phyloP scores from a whole-genome alignment of 2,329 filamentous ascomycete genomes.

The Cercospora sesami region DNA sequence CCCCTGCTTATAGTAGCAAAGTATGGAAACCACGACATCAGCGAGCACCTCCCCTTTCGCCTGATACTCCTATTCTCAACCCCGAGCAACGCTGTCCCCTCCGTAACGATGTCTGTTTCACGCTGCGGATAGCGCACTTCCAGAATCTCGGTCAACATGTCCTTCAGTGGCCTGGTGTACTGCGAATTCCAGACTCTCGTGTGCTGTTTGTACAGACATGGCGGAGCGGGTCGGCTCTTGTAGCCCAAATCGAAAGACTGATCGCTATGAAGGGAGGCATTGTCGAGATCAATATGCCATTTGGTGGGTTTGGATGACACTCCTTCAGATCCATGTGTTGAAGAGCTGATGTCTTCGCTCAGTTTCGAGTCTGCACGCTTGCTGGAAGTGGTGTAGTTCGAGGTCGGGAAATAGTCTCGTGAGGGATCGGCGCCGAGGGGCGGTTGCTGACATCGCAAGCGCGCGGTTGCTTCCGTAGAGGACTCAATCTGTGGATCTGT shows the following conservation, averaged over 20 bases:
- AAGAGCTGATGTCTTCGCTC: neutral
- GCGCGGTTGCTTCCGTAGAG: constrained; percentile 7
- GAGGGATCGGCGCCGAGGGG: neutral
- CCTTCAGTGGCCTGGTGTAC: constrained; percentile 28
- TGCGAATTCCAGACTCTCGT: constrained; percentile 25
- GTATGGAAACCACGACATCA: neutral
- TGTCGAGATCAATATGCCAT: neutral
- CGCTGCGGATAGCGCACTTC: constrained; percentile 25
- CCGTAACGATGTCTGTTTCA: neutral
- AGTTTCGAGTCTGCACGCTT: neutral
- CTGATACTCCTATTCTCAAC: neutral
- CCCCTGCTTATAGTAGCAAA: neutral
- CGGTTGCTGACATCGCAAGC: neutral
- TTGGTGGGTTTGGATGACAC: neutral
- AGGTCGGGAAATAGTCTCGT: neutral
- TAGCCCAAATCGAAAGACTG: constrained; percentile 17
- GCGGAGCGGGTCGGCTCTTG: constrained; percentile 21
- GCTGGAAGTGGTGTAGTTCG: neutral
- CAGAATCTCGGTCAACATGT: constrained; percentile 29
- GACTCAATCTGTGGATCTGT: constrained; percentile 15
- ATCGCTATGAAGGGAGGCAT: constrained; percentile 11
- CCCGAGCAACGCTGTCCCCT: neutral
- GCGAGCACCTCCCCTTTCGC: neutral
- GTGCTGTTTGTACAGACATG: constrained; percentile 22
- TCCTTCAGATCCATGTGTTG: neutral